phyloP scores from a whole-genome alignment of 2,329 filamentous ascomycete genomes.

The Colletotrichum sp. region DNA sequence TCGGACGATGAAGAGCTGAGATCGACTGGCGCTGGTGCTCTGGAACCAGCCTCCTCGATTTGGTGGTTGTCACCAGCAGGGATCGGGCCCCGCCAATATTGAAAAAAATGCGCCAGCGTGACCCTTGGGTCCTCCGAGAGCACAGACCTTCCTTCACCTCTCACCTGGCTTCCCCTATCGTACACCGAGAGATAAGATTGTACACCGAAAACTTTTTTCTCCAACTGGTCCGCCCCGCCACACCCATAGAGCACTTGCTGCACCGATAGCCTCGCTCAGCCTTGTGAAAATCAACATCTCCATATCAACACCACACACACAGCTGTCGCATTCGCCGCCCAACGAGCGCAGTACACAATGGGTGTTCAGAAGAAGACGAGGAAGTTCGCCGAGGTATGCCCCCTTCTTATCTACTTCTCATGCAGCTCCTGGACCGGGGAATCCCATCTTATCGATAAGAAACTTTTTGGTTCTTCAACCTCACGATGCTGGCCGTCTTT shows the following conservation, averaged over 20 bases:
- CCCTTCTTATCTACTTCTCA: slow-evolving; percentile 18
- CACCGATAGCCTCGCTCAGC: slow-evolving; percentile 9
- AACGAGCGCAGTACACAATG: slow-evolving; percentile 56
- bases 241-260: not conserved
- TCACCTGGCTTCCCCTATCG: not conserved
- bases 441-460: slow-evolving; percentile 16
- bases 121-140: not conserved
- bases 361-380: slow-evolving; percentile 88
- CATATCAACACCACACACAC: not conserved
- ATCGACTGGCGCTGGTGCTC: not conserved
- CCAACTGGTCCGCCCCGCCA: not conserved
- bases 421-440: not conserved
- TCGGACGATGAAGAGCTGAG: not conserved
- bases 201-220: slow-evolving; percentile 20
- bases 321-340: not conserved
- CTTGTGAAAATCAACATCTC: not conserved
- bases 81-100: not conserved
- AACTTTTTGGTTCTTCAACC: not conserved
- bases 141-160: not conserved
- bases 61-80: not conserved
- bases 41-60: not conserved
- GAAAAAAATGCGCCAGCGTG: not conserved
- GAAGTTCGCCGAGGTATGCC: slow-evolving; percentile 77
- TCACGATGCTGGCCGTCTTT: slow-evolving; percentile 15
- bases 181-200: not conserved